Base-by-base conservation (phyloP, 192 early-diverging fungal species). In the Lobosporangium transversale region DNA sequence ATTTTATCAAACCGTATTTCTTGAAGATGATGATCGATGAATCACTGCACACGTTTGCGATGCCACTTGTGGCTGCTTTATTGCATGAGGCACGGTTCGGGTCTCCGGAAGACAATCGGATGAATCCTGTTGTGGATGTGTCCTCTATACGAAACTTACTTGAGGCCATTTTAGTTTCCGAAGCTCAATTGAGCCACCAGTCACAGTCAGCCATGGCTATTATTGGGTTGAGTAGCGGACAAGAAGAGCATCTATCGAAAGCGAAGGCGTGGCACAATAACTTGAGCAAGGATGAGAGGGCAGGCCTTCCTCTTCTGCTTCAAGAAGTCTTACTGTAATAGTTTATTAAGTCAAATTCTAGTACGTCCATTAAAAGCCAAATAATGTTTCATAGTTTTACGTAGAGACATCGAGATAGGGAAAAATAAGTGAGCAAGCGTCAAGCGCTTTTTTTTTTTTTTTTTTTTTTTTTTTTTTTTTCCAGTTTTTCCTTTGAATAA, bases 21-120 rank as follows among this genome's bases (percentile, higher is more conserved):
- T 36, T 57, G 26, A 53, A 57, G 30, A 55, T 67, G 64, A 53
- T 76, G 35, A 23, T 67, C 9, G 58, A 76, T 27, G 43, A 35
- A 14, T 49, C 36, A 2, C 55, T 43, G 5, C 35, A 60, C 14
- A 37, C 24, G 32, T 57, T 75, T 53, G 70, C 60, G 3, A 35
- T 58, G 6, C 62, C 70, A 0, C 58, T 75, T 2, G 56, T 75
- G 14, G 70, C 70, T 1, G 40, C 50, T 29, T 50, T 75, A 1
- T 24, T 58, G 24, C 62, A 35, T 0, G 68, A 70, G 44, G 23
- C 58, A 36, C 58, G 59, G 8, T 23, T 21, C 31, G 27, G 29
- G 17, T 15, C 37, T 6, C 21, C 33, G 0, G 49, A 40, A 10
- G 37, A 11, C n/a, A n/a, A n/a, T n/a, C n/a, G n/a, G 23, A 21